Conservation (phyloP, 2,329 filamentous ascomycete species). For the Penicillium olsonii region DNA sequence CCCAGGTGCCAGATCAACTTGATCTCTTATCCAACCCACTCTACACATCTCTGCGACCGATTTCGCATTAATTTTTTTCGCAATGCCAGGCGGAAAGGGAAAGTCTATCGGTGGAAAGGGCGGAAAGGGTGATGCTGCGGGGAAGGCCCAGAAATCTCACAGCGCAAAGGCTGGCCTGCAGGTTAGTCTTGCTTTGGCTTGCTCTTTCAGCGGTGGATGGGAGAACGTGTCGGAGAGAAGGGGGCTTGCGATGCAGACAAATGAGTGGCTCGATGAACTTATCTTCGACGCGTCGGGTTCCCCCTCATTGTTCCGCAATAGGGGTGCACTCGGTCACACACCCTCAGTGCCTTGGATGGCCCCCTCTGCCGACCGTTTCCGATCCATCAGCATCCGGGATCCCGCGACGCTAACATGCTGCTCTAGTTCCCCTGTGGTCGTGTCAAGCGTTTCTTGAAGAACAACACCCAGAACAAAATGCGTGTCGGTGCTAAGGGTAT, state of each 20-base stretch:
- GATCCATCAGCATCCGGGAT: not conserved
- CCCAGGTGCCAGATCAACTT: constrained; percentile 25
- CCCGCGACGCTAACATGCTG: constrained; percentile 20
- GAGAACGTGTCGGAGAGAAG: not conserved
- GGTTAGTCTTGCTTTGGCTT: constrained; percentile 59
- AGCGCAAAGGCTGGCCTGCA: constrained; percentile 93
- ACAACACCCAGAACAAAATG: constrained; percentile 99
- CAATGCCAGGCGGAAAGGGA: constrained; percentile 88
- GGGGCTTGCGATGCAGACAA: constrained; percentile 9
- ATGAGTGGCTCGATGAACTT: constrained; percentile 11
- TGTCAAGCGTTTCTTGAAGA: constrained; percentile 99
- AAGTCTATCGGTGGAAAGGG: constrained; percentile 90
- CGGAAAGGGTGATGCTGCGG: constrained; percentile 76
- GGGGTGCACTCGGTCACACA: constrained; percentile 3
- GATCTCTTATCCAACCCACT: constrained; percentile 28
- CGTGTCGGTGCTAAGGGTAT: constrained; percentile 88
- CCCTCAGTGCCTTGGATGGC: constrained; percentile 10
- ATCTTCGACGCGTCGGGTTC: constrained; percentile 21
- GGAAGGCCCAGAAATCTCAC: constrained; percentile 91
- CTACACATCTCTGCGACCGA: constrained; percentile 26
- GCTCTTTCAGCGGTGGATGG: not conserved
- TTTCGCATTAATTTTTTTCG: constrained; percentile 27
- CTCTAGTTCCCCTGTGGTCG: constrained; percentile 94
- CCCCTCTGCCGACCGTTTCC: not conserved
- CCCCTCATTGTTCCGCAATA: constrained; percentile 13